A percentile compares a stretch with the other conserved stretches of the same genome.
These are phyloP conservation scores for Blastosporella zonata DNA, from an alignment of 1,284 basidiomycete genomes.

Conservation along the genomic window DNA sequence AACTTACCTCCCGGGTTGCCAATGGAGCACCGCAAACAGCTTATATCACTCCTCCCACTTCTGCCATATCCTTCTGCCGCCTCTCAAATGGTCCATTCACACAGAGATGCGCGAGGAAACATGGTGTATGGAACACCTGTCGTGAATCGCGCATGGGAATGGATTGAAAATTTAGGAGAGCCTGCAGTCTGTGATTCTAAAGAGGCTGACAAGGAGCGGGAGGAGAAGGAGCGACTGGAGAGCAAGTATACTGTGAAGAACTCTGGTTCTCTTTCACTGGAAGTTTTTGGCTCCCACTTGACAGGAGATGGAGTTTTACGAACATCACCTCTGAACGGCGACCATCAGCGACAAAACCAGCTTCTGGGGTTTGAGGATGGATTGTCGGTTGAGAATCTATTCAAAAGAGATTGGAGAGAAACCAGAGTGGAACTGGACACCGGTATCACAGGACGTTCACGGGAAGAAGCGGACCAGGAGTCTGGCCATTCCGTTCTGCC, in stretches of 20 bases:
- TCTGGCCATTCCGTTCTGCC: conserved; percentile 17
- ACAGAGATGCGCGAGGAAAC: conserved; percentile 50
- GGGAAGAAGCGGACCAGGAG: conserved; percentile 34
- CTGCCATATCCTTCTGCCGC: conserved; percentile 50
- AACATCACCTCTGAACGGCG: conserved; percentile 24
- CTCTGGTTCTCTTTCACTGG: conserved; percentile 67
- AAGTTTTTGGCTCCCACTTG: conserved; percentile 60
- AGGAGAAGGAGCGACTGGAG: conserved; percentile 35
- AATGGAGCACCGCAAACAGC: conserved; percentile 48
- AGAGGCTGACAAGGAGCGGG: conserved; percentile 38
- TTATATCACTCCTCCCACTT: conserved; percentile 55
- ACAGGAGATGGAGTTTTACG: conserved; percentile 57
- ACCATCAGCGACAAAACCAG: conserved; percentile 40
- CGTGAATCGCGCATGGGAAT: conserved; percentile 78
- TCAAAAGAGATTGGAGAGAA: conserved; percentile 74
- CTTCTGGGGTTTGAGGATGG: conserved; percentile 64
- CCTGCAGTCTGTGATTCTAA: conserved; percentile 37
- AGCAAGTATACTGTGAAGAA: conserved; percentile 51
- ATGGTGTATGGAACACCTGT: conserved; percentile 51
- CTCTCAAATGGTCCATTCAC: conserved; percentile 53
- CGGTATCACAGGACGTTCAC: conserved; percentile 20
- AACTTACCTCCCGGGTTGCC: conserved; percentile 58
- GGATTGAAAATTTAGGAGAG: conserved; percentile 77
- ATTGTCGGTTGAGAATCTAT: conserved; percentile 57
- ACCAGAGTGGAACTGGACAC: conserved; percentile 41